Evolutionary conservation across 2,329 filamentous ascomycete genomes (phyloP).

Genomic region (Sporothrix globosa): DNA sequence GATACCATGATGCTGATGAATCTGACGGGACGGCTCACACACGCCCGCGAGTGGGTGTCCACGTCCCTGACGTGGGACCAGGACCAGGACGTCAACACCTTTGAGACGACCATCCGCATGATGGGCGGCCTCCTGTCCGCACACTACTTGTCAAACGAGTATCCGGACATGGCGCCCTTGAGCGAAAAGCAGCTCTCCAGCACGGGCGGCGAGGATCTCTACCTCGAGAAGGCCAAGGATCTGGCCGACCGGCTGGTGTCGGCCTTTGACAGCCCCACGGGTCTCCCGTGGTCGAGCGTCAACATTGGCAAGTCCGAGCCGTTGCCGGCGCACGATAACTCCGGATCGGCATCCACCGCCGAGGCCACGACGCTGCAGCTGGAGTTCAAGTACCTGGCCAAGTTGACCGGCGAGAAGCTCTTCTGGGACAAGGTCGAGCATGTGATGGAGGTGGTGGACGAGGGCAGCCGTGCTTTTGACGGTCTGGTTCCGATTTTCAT

Average conservation of each 20-base stretch:
- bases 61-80: conserved; percentile 83
- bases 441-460: conserved; percentile 88
- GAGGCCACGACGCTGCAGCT: conserved; percentile 91
- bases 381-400: conserved; percentile 95
- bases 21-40: conserved; percentile 77
- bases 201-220: conserved; percentile 80
- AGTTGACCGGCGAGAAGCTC: conserved; percentile 85
- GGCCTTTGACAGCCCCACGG: conserved; percentile 85
- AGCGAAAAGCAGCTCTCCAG: conserved; percentile 68
- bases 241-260: conserved; percentile 83
- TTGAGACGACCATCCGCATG: conserved; percentile 98
- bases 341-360: conserved; percentile 88
- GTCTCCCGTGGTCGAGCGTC: conserved; percentile 87
- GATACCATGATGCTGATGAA: conserved; percentile 99
- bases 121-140: conserved; percentile 89
- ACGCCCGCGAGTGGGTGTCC: conserved; percentile 87
- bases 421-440: conserved; percentile 94
- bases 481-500: conserved; percentile 93
- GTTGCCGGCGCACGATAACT: conserved; percentile 79
- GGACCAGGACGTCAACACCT: conserved; percentile 94
- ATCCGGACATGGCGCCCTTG: conserved; percentile 76
- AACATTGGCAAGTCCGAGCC: conserved; percentile 79
- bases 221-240: conserved; percentile 93
- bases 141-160: conserved; percentile 87
- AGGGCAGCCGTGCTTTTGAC: conserved; percentile 74